Evolutionary conservation across 176 grass and related monocot genomes (phyloP), one percentile per base, ranked within the genome.

Genomic region (Oryza meridionalis): DNA sequence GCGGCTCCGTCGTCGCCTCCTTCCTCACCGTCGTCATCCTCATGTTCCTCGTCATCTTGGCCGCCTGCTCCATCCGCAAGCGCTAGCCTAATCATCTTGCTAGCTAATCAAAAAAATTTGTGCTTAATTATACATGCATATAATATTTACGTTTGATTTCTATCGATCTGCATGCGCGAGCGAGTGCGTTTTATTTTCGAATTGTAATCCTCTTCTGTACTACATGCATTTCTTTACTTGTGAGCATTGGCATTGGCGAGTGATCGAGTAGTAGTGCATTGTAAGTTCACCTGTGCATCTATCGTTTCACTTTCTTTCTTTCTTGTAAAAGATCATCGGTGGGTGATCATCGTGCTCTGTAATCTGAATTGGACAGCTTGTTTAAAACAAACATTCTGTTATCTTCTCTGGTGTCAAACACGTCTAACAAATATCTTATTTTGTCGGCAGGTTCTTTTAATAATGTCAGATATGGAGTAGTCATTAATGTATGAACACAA

Each of bases 11-110:
- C 47, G 91, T 96, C 3, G 93, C 80, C 45, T 92, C 93, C 24
- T 99, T 99, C 91, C 70, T 99, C 65, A 90, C 89, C 25, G 93
- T 96, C 37, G 49, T 90, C 86, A 47, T 96, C 83, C 81, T 99
- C 78, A 59, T 99, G 26, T 55, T 95, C 58, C 86, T 99, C 32
- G 51, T 99, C 35, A 21, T 99, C 80, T 59, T 99, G 75, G 90
- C 88, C 26, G 89, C 87, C 66, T 71, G 85, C 43, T 65, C 90
- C 47, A 63, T 99, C 79, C 85, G 96, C 66, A 94, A 78, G 9
- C 79, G 88, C 88, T 86, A 62, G 51, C 51, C 6, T 51, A 51
- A 51, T 49, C 12, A 51, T 51, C 1, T 5, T 51, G 49, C 53
- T n/a, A 21, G 53, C 53, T 19, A 58, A 16, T 7, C n/a, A 5